Conservation (phyloP, 1,284 basidiomycete genomes). For the Earliella scabrosa region DNA sequence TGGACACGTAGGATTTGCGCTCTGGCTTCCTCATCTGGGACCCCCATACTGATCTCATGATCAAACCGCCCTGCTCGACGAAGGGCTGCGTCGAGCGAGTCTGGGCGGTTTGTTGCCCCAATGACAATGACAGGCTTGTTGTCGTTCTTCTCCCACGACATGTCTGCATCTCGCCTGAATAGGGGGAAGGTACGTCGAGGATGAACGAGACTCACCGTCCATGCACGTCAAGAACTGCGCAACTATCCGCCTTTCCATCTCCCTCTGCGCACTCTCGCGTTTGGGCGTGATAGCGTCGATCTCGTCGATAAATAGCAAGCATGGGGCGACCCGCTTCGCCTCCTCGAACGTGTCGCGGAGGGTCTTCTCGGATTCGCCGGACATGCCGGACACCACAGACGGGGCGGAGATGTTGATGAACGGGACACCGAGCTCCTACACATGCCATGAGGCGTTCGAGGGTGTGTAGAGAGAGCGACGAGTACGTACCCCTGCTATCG, state of each 20-base stretch:
- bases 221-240: constrained; percentile 98
- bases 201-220: constrained; percentile 69
- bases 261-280: constrained; percentile 93
- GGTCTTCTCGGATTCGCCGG: constrained; percentile 96
- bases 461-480: neutral
- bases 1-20: constrained; percentile 90
- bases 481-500: constrained; percentile 87
- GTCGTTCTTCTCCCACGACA: constrained; percentile 91
- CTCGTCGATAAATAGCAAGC: constrained; percentile 94
- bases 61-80: constrained; percentile 95
- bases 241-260: constrained; percentile 98
- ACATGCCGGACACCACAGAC: constrained; percentile 96
- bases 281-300: constrained; percentile 99
- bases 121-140: constrained; percentile 94
- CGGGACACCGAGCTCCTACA: constrained; percentile 86
- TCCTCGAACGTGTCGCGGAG: constrained; percentile 96
- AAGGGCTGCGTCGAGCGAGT: constrained; percentile 92
- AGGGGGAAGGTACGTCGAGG: neutral
- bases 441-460: constrained; percentile 11
- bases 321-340: constrained; percentile 91
- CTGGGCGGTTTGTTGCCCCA: constrained; percentile 95
- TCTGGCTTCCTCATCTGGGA: constrained; percentile 89
- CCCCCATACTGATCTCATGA: constrained; percentile 97
- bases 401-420: constrained; percentile 96
- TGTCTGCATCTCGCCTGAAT: constrained; percentile 52